Base-by-base conservation (phyloP, 2,329 filamentous ascomycete species). In the Stylonectria norvegica region DNA sequence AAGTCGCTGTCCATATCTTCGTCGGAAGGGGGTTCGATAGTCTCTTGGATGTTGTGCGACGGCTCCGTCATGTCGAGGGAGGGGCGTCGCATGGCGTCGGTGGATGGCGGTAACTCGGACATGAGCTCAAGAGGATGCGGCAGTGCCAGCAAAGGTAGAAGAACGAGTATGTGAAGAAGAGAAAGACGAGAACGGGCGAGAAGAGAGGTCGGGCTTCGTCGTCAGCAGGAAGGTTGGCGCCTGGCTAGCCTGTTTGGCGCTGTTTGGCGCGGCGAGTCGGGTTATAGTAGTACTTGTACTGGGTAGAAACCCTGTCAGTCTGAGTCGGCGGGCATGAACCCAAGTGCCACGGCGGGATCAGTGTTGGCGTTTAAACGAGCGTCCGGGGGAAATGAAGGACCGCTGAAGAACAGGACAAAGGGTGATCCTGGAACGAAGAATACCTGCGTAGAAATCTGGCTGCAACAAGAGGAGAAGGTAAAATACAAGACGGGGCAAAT, bases 1-100 rank as follows among this genome's bases (percentile, higher is more conserved):
- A 69, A 37, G 36, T 65, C 59, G 42, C 59, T 52, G 36, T 58
- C 56, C 42, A 59, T 58, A 29, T 48, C 42, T 25, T 62, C 57
- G 40, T 60, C 59, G 5, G 57, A 58, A 18, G 58, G 55, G 9
- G 60, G 45, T 36, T 38, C 49, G 35, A 55, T 56, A 17, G 59
- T 50, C 27, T 68, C 67, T 39, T 70, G 60, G 31, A 61, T 57
- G 48, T 63, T 67, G 52, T 63, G 67, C 56, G 63, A 59, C 25
- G 67, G 61, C 38, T 73, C 69, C 33, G 64, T 61, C 36, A 71
- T 45, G 50, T 71, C 65, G 43, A 59, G 42, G 18, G 69, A 70
- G 38, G 58, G 59, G 48, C 66, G 68, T 56, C 64, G 67, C 71
- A 73, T 72, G 39, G 49, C 66, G 45, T 53, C 44, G 34, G 48